phyloP scores from a whole-genome alignment of 2,329 filamentous ascomycete genomes.

The Elsinoe ampelina region DNA sequence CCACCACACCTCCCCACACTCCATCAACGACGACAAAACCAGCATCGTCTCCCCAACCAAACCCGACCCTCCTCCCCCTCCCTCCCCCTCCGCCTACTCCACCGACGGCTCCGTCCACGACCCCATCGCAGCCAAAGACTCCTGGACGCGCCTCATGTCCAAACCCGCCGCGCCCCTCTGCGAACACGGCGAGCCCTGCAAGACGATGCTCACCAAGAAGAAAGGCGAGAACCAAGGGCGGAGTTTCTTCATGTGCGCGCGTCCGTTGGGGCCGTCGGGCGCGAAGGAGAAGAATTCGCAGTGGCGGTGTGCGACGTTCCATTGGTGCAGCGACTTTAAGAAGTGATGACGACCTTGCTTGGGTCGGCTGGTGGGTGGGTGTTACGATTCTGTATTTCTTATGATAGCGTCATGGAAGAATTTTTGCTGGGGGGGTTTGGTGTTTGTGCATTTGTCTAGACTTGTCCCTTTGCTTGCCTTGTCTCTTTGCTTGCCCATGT shows the following conservation, averaged over 20 bases:
- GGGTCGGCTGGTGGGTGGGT: neutral
- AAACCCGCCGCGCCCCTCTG: constrained; percentile 68
- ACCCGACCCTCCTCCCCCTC: constrained; percentile 9
- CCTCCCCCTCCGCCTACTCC: constrained; percentile 11
- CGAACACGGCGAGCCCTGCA: constrained; percentile 82
- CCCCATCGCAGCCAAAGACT: constrained; percentile 64
- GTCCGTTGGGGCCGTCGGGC: constrained; percentile 77
- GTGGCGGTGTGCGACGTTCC: constrained; percentile 84
- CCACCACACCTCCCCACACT: neutral
- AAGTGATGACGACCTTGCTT: constrained; percentile 16
- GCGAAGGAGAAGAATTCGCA: constrained; percentile 74
- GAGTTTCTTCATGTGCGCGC: constrained; percentile 57
- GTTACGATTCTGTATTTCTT: neutral
- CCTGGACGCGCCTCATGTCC: constrained; percentile 76
- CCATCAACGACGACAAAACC: neutral
- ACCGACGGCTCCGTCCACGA: constrained; percentile 46
- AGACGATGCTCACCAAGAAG: constrained; percentile 77
- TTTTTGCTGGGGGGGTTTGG: neutral
- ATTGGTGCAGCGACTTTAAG: constrained; percentile 57
- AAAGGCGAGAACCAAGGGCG: constrained; percentile 68
- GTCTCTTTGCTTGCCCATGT: no score
- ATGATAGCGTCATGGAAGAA: neutral
- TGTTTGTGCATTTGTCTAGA: no score
- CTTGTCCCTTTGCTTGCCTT: no score
- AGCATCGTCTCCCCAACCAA: neutral